A percentile compares a stretch with the other conserved stretches of the same genome.
Evolutionary conservation across 371 early-diverging fungal species (phyloP).

Genomic region (Fennellomyces sp.): DNA sequence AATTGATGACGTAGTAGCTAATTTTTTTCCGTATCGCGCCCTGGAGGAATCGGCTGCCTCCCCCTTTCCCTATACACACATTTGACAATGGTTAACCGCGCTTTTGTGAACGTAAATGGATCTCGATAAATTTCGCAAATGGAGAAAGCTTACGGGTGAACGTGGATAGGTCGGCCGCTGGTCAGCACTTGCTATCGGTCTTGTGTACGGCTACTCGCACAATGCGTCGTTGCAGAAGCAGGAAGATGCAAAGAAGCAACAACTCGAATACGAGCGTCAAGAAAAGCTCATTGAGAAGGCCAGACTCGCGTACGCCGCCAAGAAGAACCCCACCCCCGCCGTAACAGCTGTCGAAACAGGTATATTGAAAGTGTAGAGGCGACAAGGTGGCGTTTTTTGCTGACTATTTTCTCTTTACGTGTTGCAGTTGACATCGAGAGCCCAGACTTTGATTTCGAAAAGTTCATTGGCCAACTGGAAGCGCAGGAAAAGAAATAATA

Average conservation of each 20-base stretch:
- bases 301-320: slow-evolving; percentile 63
- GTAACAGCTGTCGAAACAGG: slow-evolving; percentile 17
- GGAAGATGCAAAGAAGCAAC: slow-evolving; percentile 58
- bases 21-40: not conserved
- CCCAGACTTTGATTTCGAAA: slow-evolving; percentile 71
- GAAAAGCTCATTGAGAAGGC: slow-evolving; percentile 74
- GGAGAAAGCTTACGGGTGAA: not conserved
- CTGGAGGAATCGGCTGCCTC: not conserved
- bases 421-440: slow-evolving; percentile 56
- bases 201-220: slow-evolving; percentile 75
- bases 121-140: not conserved
- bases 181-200: slow-evolving; percentile 73
- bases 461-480: slow-evolving; percentile 56
- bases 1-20: not conserved
- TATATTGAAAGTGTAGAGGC: slow-evolving; percentile 8
- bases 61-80: slow-evolving; percentile 1
- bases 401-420: slow-evolving; percentile 2
- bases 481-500: slow-evolving; percentile 25
- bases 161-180: slow-evolving; percentile 71
- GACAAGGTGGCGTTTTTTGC: no score
- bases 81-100: slow-evolving; percentile 39
- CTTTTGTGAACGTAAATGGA: slow-evolving; percentile 41
- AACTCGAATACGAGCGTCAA: slow-evolving; percentile 67
- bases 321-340: slow-evolving; percentile 48
- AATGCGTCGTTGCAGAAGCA: slow-evolving; percentile 65